Conservation (phyloP, 371 early-diverging fungal species). For the Haplosporangium sp. region DNA sequence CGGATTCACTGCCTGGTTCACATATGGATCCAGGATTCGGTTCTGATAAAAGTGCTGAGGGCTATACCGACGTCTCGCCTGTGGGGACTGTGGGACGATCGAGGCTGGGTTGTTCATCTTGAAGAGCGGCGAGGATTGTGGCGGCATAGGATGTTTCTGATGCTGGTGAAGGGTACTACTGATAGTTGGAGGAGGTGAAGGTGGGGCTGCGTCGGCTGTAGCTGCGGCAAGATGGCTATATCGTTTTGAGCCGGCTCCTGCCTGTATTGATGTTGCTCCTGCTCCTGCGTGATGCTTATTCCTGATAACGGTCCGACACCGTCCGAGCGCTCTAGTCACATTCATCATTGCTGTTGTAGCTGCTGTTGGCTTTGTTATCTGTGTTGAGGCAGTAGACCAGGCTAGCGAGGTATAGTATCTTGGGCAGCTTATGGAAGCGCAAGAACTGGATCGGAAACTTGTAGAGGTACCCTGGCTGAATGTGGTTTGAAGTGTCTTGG, state of each 20-base stretch:
- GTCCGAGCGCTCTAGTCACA: conserved; percentile 29
- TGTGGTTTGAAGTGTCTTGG: conserved; percentile 16
- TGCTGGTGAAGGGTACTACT: not conserved
- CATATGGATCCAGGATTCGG: conserved; percentile 87
- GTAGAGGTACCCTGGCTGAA: conserved; percentile 6
- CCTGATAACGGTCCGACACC: conserved; percentile 43
- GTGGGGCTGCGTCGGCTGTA: conserved; percentile 7
- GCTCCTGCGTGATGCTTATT: conserved; percentile 18
- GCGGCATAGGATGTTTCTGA: conserved; percentile 4
- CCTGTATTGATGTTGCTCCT: not conserved
- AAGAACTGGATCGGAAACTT: not conserved
- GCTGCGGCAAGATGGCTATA: conserved; percentile 39
- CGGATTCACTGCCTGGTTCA: conserved; percentile 79
- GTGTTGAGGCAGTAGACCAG: not conserved
- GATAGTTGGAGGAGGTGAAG: conserved; percentile 12
- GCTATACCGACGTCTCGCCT: conserved; percentile 35
- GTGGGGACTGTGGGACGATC: conserved; percentile 23
- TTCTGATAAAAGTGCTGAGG: conserved; percentile 92
- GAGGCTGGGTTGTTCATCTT: conserved; percentile 48
- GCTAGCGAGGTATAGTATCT: conserved; percentile 1
- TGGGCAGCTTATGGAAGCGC: not conserved
- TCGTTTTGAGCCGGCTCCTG: not conserved
- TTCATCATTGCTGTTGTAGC: not conserved
- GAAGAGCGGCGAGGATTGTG: conserved; percentile 36
- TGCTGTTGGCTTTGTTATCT: not conserved